These are phyloP conservation scores for Penicillium hesseltinei DNA, from an alignment of 2,329 filamentous ascomycete species.

Conservation along the genomic window DNA sequence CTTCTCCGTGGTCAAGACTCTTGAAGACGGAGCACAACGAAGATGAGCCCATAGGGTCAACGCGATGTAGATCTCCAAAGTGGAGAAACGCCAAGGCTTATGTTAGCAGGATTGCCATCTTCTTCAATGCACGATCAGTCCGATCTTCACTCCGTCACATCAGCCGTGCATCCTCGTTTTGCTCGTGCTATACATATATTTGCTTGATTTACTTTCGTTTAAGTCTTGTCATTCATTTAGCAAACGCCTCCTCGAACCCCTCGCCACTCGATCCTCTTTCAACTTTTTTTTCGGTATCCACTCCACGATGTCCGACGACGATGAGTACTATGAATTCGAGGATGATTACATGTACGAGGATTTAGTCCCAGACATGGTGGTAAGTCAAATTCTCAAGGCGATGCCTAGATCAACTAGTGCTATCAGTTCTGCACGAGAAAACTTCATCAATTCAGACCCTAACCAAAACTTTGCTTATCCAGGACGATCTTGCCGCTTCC, in stretches of 20 bases:
- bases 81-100: conserved; percentile 26
- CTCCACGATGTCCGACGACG: conserved; percentile 39
- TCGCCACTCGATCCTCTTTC: not conserved
- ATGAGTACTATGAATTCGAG: conserved; percentile 38
- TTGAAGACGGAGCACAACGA: not conserved
- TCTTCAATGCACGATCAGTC: conserved; percentile 18
- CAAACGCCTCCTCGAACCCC: not conserved
- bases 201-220: not conserved
- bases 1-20: not conserved
- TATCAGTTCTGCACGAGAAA: not conserved
- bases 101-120: conserved; percentile 17
- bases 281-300: not conserved
- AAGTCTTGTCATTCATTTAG: not conserved
- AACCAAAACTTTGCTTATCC: not conserved
- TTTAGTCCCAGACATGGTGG: conserved; percentile 35
- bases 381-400: conserved; percentile 19
- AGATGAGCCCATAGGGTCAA: not conserved
- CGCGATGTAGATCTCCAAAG: not conserved
- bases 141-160: conserved; percentile 14
- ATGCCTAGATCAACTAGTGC: not conserved
- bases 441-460: not conserved
- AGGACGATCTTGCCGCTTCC: conserved; percentile 47
- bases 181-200: conserved; percentile 1
- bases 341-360: conserved; percentile 38
- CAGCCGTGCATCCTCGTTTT: conserved; percentile 8